Evolutionary conservation across 2,329 filamentous ascomycete species (phyloP).

Genomic region (Aspergillus novofumigatus): DNA sequence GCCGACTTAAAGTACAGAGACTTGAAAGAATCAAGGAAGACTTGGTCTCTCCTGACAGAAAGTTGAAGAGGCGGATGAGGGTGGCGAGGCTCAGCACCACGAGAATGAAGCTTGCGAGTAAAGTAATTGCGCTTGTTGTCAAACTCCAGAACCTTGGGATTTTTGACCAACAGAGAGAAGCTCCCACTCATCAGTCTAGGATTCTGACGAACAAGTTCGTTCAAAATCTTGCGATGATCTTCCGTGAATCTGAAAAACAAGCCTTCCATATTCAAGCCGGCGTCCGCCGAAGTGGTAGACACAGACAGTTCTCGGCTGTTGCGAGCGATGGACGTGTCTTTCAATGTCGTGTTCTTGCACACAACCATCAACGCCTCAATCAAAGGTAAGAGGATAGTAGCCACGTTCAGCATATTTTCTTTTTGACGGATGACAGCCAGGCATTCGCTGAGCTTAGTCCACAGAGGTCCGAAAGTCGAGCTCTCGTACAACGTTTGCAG

Average conservation of each 20-base stretch:
- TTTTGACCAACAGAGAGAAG: conserved; percentile 93
- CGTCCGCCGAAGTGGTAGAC: conserved; percentile 73
- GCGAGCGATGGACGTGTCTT: conserved; percentile 56
- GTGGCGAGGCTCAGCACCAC: conserved; percentile 65
- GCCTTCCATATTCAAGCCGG: conserved; percentile 66
- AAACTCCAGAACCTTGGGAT: conserved; percentile 97
- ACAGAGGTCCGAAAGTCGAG: conserved; percentile 81
- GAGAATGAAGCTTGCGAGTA: conserved; percentile 82
- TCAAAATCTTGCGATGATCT: conserved; percentile 94
- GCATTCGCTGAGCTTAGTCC: conserved; percentile 87
- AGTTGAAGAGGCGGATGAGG: conserved; percentile 76
- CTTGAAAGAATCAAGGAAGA: conserved; percentile 98
- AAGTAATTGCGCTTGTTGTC: conserved; percentile 99
- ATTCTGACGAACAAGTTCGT: conserved; percentile 94
- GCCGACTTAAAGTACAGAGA: conserved; percentile 95
- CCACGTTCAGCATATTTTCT: conserved; percentile 94
- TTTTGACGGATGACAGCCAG: conserved; percentile 82
- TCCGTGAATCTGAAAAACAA: conserved; percentile 98
- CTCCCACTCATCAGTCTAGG: conserved; percentile 98
- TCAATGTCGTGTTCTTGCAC: conserved; percentile 91
- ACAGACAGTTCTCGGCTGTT: conserved; percentile 64
- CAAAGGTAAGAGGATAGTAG: conserved; percentile 86
- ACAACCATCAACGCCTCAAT: conserved; percentile 99
- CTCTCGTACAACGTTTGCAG: conserved; percentile 87
- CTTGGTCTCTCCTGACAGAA: conserved; percentile 84